phyloP scores from a whole-genome alignment of 1,284 basidiomycete species.

The Flammula alnicola region DNA sequence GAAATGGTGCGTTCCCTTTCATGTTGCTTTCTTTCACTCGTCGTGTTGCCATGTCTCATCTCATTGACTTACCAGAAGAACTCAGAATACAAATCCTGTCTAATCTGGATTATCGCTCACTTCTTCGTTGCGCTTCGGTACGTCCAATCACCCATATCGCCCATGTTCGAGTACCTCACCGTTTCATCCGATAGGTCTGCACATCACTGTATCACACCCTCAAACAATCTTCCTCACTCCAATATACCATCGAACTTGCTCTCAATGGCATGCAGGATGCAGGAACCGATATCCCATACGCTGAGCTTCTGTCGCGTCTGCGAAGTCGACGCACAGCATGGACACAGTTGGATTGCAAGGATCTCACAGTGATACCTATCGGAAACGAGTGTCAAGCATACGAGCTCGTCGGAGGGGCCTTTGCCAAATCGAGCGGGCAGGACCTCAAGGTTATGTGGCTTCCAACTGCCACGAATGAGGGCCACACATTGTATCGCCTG shows the following conservation, averaged over 20 bases:
- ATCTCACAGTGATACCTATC: neutral
- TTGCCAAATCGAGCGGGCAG: slow-evolving; percentile 8
- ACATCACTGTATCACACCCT: slow-evolving; percentile 10
- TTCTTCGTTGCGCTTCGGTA: slow-evolving; percentile 17
- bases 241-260: slow-evolving; percentile 15
- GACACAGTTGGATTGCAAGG: slow-evolving; percentile 11
- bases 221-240: slow-evolving; percentile 10
- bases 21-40: too few relatives aligned
- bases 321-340: slow-evolving; percentile 13
- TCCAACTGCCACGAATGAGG: slow-evolving; percentile 1
- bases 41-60: too few relatives aligned
- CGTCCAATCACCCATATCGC: neutral
- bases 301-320: slow-evolving; percentile 9
- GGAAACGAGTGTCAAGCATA: slow-evolving; percentile 10
- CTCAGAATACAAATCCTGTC: slow-evolving; percentile 14
- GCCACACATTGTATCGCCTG: neutral
- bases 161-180: neutral
- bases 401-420: slow-evolving; percentile 20
- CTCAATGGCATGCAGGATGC: slow-evolving; percentile 12
- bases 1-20: too few relatives aligned
- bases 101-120: slow-evolving; percentile 17
- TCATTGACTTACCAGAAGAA: slow-evolving; percentile 17
- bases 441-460: slow-evolving; percentile 8
- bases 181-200: slow-evolving; percentile 13
- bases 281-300: neutral